Evolutionary conservation across 345 rosid species (phyloP), one percentile per base, ranked within the genome.

Genomic region (Brassica incana): DNA sequence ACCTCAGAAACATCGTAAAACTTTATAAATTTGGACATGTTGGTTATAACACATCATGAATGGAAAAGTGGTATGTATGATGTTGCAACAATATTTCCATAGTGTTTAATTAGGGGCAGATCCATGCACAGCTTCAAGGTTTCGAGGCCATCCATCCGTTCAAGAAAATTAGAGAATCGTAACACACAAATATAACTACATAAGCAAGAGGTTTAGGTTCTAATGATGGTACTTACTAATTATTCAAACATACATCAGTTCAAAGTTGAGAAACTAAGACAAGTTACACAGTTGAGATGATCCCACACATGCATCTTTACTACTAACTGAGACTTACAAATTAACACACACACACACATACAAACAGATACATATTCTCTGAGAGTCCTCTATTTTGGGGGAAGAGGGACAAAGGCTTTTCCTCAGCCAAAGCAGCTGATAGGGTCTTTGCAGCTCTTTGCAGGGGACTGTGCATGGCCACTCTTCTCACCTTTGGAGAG

Each of bases 401-500:
- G 27, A 23, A 64, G 33, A 20, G 23, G 25, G 54, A 60, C 16
- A 43, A 59, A 43, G 59, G 59, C 9, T 67, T 59, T 84, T 6
- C 16, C 15, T 79, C 85, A 95, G 74, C 97, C 99, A 14, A 91
- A 92, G 92, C 98, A 95, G 61, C 90, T 84, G 78, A 95, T 95
- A 2, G 97, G 91, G 71, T 93, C 95, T 5, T 88, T 92, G 93
- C 99, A 95, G 70, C 91, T 90, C 76, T 95, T 91, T 33, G 83
- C 89, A 38, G 90, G 14, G 45, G 99, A 91, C 80, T 95, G 99
- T 56, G 80, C 87, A 1, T 75, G 84, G 6, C 99, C 99, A 60
- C 86, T 84, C n/a, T 86, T 90, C 7, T 97, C 99, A 0, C 99
- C 99, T 83, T 95, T 92, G 1, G 78, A 90, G 5, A 95, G 96